A percentile compares a stretch with the other conserved stretches of the same genome.
phyloP scores from a whole-genome alignment of 495 filamentous ascomycete genomes.

The Penicillium goetzii region DNA sequence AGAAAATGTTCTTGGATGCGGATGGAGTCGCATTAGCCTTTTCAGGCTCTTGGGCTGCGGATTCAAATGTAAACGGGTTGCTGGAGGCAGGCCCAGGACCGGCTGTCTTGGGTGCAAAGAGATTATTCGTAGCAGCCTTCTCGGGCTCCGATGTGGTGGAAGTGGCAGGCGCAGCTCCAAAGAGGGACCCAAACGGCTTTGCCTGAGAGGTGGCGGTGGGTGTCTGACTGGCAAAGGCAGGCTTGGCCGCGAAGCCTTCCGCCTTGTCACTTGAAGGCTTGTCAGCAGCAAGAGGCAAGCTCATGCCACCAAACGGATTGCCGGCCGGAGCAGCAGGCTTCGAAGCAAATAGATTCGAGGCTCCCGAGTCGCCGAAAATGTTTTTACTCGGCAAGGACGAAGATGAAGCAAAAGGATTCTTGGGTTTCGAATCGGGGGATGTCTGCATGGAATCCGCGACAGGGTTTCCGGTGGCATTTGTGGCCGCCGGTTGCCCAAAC shows the following conservation, averaged over 20 bases:
- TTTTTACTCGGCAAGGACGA: constrained; percentile 22
- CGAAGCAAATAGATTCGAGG: constrained; percentile 20
- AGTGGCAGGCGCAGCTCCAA: constrained; percentile 13
- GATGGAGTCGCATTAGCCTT: constrained; percentile 18
- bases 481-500: constrained; percentile 30
- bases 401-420: constrained; percentile 19
- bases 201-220: not conserved
- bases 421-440: constrained; percentile 45
- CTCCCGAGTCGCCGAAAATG: constrained; percentile 24
- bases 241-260: constrained; percentile 20
- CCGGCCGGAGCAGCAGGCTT: constrained; percentile 25
- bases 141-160: constrained; percentile 9
- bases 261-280: constrained; percentile 19
- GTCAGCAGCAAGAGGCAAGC: constrained; percentile 11
- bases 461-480: constrained; percentile 25
- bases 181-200: constrained; percentile 14
- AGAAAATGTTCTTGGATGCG: constrained; percentile 18
- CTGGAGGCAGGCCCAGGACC: not conserved
- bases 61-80: not conserved
- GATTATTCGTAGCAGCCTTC: constrained; percentile 19
- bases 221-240: constrained; percentile 16
- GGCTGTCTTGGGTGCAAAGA: constrained; percentile 12
- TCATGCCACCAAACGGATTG: constrained; percentile 31
- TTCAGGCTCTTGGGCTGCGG: constrained; percentile 4
- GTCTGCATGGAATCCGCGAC: constrained; percentile 49